Conservation (phyloP, 2,329 filamentous ascomycete species). For the Trichoderma guizhouense region DNA sequence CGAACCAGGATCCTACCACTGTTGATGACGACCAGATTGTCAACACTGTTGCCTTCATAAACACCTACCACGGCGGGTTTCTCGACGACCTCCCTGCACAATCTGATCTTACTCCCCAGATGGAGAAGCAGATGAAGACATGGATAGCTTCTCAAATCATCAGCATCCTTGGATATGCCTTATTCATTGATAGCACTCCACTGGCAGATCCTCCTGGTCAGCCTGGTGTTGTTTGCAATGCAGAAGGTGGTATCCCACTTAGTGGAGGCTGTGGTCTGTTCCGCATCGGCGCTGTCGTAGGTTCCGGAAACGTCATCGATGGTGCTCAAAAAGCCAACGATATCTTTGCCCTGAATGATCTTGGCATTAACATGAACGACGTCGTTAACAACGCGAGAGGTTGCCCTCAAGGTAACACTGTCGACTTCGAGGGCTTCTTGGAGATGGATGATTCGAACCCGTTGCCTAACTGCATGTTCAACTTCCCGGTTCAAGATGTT, state of each 20-base stretch:
- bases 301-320: neutral
- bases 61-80: neutral
- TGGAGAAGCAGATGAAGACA: neutral
- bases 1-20: neutral
- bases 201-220: neutral
- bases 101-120: neutral
- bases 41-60: neutral
- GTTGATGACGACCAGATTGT: neutral
- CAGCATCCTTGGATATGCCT: neutral
- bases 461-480: neutral
- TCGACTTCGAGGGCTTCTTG: neutral
- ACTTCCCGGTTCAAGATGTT: neutral
- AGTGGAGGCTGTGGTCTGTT: neutral
- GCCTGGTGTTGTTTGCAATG: neutral
- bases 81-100: neutral
- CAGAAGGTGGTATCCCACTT: neutral
- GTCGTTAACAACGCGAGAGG: neutral
- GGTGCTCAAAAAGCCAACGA: neutral
- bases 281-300: neutral
- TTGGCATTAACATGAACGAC: neutral
- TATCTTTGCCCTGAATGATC: neutral
- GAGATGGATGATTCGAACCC: neutral
- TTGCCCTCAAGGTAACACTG: neutral
- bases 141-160: neutral
- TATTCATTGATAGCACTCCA: neutral